Percentiles rank a stretch among this genome's conserved stretches.
Conservation (phyloP, 2,329 filamentous ascomycete species). For the Septoria linicola region DNA sequence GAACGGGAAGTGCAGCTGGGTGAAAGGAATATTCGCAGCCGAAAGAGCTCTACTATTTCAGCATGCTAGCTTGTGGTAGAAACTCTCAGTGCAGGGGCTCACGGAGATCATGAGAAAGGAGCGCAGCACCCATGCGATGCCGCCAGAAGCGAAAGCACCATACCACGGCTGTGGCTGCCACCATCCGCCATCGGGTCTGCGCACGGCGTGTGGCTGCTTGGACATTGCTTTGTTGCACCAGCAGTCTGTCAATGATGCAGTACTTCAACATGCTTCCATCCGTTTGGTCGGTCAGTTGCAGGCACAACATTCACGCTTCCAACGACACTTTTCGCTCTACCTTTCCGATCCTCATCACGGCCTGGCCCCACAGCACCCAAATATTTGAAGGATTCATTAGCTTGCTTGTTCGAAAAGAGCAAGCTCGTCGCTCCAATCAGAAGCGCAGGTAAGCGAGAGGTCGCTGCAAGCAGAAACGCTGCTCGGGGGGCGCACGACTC, state of each 20-base stretch:
- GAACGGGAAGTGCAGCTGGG: neutral
- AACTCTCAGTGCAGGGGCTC: constrained; percentile 12
- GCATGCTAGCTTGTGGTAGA: constrained; percentile 17
- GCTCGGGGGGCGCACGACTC: constrained; percentile 24
- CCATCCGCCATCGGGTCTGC: constrained; percentile 22
- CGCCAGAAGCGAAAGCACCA: constrained; percentile 18
- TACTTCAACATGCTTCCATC: constrained; percentile 16
- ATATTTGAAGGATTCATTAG: constrained; percentile 27
- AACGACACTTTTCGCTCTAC: constrained; percentile 1
- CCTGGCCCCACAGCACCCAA: constrained; percentile 16
- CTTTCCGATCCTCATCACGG: constrained; percentile 5
- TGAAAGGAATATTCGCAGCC: constrained; percentile 13
- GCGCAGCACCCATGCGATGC: constrained; percentile 12
- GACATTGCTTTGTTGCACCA: constrained; percentile 23
- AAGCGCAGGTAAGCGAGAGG: constrained; percentile 17
- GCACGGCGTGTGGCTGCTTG: constrained; percentile 15
- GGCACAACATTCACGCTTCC: neutral
- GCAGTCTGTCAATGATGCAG: constrained; percentile 25
- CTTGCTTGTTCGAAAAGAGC: constrained; percentile 14
- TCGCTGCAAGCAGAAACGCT: constrained; percentile 12
- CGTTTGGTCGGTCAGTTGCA: constrained; percentile 4
- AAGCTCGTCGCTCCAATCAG: constrained; percentile 21
- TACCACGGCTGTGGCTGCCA: constrained; percentile 24
- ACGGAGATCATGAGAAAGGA: constrained; percentile 25
- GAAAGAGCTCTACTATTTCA: neutral